These are phyloP conservation scores for Nannochloropsis oceanica DNA, from an alignment of 108 stramenopile genomes.

Conservation along the genomic window DNA sequence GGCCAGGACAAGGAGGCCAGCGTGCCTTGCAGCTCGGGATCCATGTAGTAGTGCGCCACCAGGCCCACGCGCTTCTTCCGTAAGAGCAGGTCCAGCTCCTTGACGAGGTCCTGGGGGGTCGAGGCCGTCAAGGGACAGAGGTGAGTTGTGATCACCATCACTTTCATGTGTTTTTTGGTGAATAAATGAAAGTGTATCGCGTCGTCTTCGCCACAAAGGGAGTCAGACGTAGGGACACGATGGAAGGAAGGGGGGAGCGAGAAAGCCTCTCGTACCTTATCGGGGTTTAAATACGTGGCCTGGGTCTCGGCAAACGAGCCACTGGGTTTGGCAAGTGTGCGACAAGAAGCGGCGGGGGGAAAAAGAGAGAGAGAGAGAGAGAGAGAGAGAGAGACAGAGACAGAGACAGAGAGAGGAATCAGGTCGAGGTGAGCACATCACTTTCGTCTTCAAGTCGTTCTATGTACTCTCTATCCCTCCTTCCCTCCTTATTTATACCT, in stretches of 20 bases:
- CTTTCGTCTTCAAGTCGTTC: not conserved
- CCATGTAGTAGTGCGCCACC: constrained; percentile 94
- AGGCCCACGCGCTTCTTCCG: constrained; percentile 57
- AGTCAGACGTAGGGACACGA: not conserved
- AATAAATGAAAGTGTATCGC: not conserved
- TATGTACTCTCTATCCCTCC: not conserved
- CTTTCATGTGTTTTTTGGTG: not conserved
- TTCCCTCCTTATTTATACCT: not conserved
- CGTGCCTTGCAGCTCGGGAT: constrained; percentile 63
- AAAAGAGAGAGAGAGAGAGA: not conserved
- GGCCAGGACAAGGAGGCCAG: constrained; percentile 12
- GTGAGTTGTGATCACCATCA: not conserved
- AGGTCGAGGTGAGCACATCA: not conserved
- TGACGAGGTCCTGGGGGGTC: constrained; percentile 35
- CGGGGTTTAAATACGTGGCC: constrained; percentile 19
- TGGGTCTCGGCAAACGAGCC: constrained; percentile 30
- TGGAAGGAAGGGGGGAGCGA: not conserved
- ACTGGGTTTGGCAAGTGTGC: not conserved
- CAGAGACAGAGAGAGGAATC: not conserved
- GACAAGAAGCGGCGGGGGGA: not conserved
- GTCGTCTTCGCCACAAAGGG: not conserved
- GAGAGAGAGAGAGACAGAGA: not conserved
- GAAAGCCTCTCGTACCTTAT: not conserved
- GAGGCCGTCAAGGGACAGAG: not conserved
- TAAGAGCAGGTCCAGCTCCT: constrained; percentile 41